Conservation (phyloP, 306 rosid genomes). For the Quercus mongolica region DNA sequence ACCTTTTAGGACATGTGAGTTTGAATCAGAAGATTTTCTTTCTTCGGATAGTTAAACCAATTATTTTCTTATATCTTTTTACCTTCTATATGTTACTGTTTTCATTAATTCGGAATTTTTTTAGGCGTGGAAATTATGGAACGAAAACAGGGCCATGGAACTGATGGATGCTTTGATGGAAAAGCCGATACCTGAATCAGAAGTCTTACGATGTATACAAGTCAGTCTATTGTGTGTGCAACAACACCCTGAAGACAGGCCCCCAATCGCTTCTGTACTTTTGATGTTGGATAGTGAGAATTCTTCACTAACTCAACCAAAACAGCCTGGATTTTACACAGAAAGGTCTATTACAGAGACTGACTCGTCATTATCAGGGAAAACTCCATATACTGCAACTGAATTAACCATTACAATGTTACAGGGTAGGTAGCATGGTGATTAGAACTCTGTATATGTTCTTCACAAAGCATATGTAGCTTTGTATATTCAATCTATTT, state of each 20-base stretch:
- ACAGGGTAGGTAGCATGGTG: slow-evolving; percentile 24
- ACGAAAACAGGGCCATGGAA: slow-evolving; percentile 38
- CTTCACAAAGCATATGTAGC: not conserved
- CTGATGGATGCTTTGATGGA: slow-evolving; percentile 41
- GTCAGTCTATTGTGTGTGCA: slow-evolving; percentile 54
- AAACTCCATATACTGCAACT: slow-evolving; percentile 18
- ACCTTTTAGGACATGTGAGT: slow-evolving; percentile 50
- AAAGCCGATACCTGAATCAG: slow-evolving; percentile 5
- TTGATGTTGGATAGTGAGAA: slow-evolving; percentile 42
- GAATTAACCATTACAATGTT: slow-evolving; percentile 25
- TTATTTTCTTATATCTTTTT: not conserved
- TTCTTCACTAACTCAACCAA: slow-evolving; percentile 31
- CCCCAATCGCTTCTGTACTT: slow-evolving; percentile 44
- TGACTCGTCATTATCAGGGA: slow-evolving; percentile 24
- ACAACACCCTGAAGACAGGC: slow-evolving; percentile 54
- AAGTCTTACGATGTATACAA: slow-evolving; percentile 39
- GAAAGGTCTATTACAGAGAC: slow-evolving; percentile 32
- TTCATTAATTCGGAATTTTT: not conserved
- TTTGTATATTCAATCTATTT: not conserved
- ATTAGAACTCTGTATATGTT: not conserved
- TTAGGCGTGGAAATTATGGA: slow-evolving; percentile 68
- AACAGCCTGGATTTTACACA: slow-evolving; percentile 42
- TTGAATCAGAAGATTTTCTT: slow-evolving; percentile 1
- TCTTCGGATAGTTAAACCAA: not conserved
- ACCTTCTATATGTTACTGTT: not conserved